Percentiles rank a stretch among this genome's conserved stretches.
These are phyloP conservation scores for Sphagnum contortum DNA, from an alignment of 225 moss, liverwort and hornwort genomes.

Conservation along the genomic window DNA sequence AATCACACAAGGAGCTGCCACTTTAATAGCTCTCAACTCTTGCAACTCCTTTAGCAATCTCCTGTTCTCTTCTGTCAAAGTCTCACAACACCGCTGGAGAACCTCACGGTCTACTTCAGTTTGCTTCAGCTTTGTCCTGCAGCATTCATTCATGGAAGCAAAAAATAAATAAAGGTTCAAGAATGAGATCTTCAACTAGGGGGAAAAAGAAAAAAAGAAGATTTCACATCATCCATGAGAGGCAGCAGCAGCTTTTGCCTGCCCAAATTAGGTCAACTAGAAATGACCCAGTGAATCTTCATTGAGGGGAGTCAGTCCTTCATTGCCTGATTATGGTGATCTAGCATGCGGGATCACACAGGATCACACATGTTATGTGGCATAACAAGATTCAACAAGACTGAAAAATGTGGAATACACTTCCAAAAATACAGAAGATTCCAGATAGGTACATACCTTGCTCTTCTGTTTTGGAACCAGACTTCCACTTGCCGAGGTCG, in stretches of 20 bases:
- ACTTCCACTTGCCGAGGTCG: slow-evolving; percentile 96
- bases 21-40: slow-evolving; percentile 84
- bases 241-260: too few relatives aligned
- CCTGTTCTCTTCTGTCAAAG: slow-evolving; percentile 76
- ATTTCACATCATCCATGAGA: too few relatives aligned
- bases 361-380: too few relatives aligned
- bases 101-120: slow-evolving; percentile 98
- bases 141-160: not conserved
- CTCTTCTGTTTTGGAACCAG: slow-evolving; percentile 97
- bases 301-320: too few relatives aligned
- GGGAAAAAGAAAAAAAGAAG: too few relatives aligned
- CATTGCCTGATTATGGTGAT: too few relatives aligned
- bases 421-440: not conserved
- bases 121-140: slow-evolving; percentile 86
- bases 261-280: too few relatives aligned
- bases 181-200: too few relatives aligned
- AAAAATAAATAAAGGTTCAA: too few relatives aligned
- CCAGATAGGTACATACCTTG: slow-evolving; percentile 28
- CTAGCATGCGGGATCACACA: too few relatives aligned
- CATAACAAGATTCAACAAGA: not conserved
- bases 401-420: not conserved
- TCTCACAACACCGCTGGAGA: slow-evolving; percentile 83
- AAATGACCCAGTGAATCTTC: too few relatives aligned
- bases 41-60: slow-evolving; percentile 87
- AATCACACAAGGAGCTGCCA: slow-evolving; percentile 81